Conservation (phyloP, 768 basidiomycete genomes). For the Mycena alexandri region DNA sequence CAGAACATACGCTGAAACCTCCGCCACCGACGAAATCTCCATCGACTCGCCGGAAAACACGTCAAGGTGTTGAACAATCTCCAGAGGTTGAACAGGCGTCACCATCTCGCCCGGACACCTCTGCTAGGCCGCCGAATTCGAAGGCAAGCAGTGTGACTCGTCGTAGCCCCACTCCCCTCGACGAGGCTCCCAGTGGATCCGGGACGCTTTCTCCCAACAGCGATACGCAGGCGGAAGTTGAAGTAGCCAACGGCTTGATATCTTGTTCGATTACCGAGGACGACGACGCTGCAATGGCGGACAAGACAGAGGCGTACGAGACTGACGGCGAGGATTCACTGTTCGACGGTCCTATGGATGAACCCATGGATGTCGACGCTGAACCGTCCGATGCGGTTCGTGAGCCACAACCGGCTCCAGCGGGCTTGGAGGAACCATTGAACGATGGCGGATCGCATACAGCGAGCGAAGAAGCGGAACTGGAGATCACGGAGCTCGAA, state of each 20-base stretch:
- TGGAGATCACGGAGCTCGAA: slow-evolving; percentile 22
- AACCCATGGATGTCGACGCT: slow-evolving; percentile 1
- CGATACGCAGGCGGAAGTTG: slow-evolving; percentile 30
- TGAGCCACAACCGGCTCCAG: not conserved
- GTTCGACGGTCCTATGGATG: slow-evolving; percentile 11
- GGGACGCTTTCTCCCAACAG: slow-evolving; percentile 27
- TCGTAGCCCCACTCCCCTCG: slow-evolving; percentile 22
- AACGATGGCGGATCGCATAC: slow-evolving; percentile 18
- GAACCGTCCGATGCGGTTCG: not conserved
- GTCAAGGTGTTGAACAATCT: slow-evolving; percentile 19
- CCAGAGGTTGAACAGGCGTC: slow-evolving; percentile 12
- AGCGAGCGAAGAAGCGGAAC: slow-evolving; percentile 18
- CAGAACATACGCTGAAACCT: slow-evolving; percentile 70
- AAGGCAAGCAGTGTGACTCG: slow-evolving; percentile 33
- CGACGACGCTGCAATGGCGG: slow-evolving; percentile 1
- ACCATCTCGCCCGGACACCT: not conserved
- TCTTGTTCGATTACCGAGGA: slow-evolving; percentile 32
- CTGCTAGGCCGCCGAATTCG: slow-evolving; percentile 20
- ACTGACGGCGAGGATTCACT: slow-evolving; percentile 27
- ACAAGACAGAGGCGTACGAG: not conserved
- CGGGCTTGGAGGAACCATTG: not conserved
- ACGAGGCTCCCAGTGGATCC: slow-evolving; percentile 2
- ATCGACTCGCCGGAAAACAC: slow-evolving; percentile 35
- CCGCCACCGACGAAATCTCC: slow-evolving; percentile 38
- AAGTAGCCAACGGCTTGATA: slow-evolving; percentile 19